phyloP scores from a whole-genome alignment of 2,329 filamentous ascomycete genomes.

The Colletotrichum tanaceti region DNA sequence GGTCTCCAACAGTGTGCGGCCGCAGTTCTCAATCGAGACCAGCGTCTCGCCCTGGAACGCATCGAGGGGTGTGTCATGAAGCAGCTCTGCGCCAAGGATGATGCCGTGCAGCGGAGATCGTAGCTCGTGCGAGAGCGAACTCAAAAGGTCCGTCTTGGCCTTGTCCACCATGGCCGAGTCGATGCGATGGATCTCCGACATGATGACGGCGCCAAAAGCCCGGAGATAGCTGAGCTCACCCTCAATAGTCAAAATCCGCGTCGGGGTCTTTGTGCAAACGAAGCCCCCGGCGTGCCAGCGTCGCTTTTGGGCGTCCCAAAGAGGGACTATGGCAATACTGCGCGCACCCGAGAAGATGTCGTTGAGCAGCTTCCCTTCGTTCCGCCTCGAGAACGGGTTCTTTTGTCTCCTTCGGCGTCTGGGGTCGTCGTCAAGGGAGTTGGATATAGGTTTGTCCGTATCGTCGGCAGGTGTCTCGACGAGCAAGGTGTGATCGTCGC shows the following conservation, averaged over 20 bases:
- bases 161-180: conserved; percentile 53
- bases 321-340: conserved; percentile 59
- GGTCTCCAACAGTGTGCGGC: conserved; percentile 59
- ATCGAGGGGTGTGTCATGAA: conserved; percentile 63
- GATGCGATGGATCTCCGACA: conserved; percentile 65
- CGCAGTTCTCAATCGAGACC: conserved; percentile 58
- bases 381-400: conserved; percentile 30
- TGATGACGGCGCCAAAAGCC: conserved; percentile 65
- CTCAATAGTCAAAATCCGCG: conserved; percentile 57
- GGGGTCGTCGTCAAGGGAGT: background rate
- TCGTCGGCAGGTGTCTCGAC: background rate
- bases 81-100: conserved; percentile 63
- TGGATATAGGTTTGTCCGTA: background rate
- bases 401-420: background rate
- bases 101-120: conserved; percentile 71
- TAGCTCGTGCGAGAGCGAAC: conserved; percentile 71
- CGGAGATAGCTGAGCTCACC: conserved; percentile 63
- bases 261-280: conserved; percentile 58
- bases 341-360: conserved; percentile 56
- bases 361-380: conserved; percentile 48
- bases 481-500: conserved; percentile 35
- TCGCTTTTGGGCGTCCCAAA: conserved; percentile 60
- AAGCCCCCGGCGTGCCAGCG: conserved; percentile 63
- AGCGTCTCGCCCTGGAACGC: conserved; percentile 56
- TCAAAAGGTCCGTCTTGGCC: conserved; percentile 68